phyloP scores from a whole-genome alignment of 306 rosid species.

The Chamaecrista fasciculata region DNA sequence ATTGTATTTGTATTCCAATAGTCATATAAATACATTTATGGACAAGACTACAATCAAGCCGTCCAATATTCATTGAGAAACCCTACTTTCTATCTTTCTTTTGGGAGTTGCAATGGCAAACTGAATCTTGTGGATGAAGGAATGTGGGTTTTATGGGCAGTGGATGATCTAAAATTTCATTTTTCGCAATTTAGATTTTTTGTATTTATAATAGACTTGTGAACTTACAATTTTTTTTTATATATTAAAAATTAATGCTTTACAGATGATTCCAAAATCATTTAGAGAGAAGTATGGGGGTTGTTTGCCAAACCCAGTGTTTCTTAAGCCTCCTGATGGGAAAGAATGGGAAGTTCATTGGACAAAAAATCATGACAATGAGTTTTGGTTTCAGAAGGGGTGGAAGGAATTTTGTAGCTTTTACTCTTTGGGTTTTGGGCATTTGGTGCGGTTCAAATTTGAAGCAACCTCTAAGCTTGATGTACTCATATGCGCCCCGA shows the following conservation, averaged over 20 bases:
- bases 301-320: not conserved
- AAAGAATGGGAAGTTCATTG: conserved; percentile 19
- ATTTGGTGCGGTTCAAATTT: not conserved
- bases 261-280: not conserved
- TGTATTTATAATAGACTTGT: not conserved
- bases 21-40: no score
- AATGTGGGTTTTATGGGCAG: no score
- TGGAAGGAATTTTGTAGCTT: not conserved
- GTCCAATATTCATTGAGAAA: no score
- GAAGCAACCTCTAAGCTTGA: not conserved
- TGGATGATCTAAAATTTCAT: no score
- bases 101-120: no score
- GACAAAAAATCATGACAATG: conserved; percentile 8
- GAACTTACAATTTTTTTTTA: not conserved
- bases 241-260: not conserved
- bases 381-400: not conserved
- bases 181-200: no score
- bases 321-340: conserved; percentile 32
- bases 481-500: not conserved
- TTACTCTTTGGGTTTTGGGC: not conserved
- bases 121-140: no score
- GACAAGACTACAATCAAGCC: no score
- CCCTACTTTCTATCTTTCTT: no score
- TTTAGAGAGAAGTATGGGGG: not conserved
- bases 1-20: no score